These are phyloP conservation scores for Umbilicus rupestris DNA, from an alignment of 164 flowering plant genomes.

Conservation along the genomic window DNA sequence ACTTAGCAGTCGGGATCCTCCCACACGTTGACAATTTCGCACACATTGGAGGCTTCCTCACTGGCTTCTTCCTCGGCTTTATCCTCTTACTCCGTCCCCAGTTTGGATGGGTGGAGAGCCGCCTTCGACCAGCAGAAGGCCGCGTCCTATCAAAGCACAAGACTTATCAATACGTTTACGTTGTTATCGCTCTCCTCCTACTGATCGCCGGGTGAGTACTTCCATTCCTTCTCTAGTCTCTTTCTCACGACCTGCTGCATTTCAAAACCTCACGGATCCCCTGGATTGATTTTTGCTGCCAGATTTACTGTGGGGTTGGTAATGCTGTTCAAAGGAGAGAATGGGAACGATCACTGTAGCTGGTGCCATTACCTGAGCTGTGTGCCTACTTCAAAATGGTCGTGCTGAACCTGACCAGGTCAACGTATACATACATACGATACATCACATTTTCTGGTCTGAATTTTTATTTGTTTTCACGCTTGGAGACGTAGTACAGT, in stretches of 20 bases:
- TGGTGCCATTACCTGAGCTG: conserved; percentile 84
- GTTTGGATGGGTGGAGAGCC: conserved; percentile 56
- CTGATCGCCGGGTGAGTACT: conserved; percentile 49
- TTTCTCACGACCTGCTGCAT: not conserved
- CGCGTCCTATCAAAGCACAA: conserved; percentile 49
- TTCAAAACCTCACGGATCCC: not conserved
- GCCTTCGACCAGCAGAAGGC: conserved; percentile 33
- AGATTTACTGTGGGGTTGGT: conserved; percentile 54
- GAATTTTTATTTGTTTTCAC: not conserved
- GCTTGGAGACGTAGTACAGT: no score
- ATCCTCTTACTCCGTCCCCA: conserved; percentile 63
- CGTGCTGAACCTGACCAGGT: not conserved
- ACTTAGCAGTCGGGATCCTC: conserved; percentile 68
- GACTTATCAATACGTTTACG: conserved; percentile 45
- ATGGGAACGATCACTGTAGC: conserved; percentile 55
- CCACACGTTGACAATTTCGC: conserved; percentile 80
- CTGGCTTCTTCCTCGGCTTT: conserved; percentile 79
- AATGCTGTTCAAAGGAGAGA: conserved; percentile 66
- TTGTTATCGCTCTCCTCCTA: conserved; percentile 30
- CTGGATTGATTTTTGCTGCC: conserved; percentile 15
- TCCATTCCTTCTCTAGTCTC: conserved; percentile 17
- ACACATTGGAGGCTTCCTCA: conserved; percentile 78
- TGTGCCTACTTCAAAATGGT: conserved; percentile 70
- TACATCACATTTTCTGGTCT: not conserved
- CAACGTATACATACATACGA: not conserved